Evolutionary conservation across 805 yeast species (phyloP), one percentile per base, ranked within the genome.

Genomic region (Wickerhamiella siamensis): DNA sequence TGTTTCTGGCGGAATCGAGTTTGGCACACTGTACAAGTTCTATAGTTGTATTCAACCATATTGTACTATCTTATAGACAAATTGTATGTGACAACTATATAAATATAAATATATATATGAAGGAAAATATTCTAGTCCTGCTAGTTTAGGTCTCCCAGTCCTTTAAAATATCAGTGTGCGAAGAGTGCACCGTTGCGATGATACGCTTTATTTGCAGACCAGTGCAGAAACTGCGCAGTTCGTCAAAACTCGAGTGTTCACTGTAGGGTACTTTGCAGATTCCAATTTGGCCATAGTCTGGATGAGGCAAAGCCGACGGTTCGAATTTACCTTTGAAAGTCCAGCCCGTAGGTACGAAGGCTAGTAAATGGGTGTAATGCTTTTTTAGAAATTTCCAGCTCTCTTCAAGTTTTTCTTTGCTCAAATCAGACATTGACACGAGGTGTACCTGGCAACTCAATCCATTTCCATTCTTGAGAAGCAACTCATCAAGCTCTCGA

Each of bases 311-410:
- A 14, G 21, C 12, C 17, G 31, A n/a, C 5, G 38, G 31, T 8
- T 22, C 31, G 20, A 36, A 36, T 21, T 21, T 24, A 17, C 38
- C 38, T 4, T 31, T 24, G 9, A 22, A 79, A 1, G 84, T 69
- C 97, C 97, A 91, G 0, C 97, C 97, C 0, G 96, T 86, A 0
- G 97, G 96, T 39, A 74, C 66, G 29, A 82, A 65, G 0, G 83
- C 94, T n/a, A 81, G 66, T 33, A 83, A 68, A 37, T 74, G 66
- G 40, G 75, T 75, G 55, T 71, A 79, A 33, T 64, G 59, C 21
- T 56, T 59, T 32, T 62, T 62, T 46, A 69, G 70, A 22, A 58
- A 59, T 47, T 66, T 65, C 62, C 72, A 72, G 47, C 78, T 76
- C 19, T 61, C 62, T 10, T 66, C 59, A 39, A 81, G 58, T 12